Percentiles rank a stretch among this genome's conserved stretches.
Conservation (phyloP, 768 basidiomycete species). For the Kwoniella heveanensis region DNA sequence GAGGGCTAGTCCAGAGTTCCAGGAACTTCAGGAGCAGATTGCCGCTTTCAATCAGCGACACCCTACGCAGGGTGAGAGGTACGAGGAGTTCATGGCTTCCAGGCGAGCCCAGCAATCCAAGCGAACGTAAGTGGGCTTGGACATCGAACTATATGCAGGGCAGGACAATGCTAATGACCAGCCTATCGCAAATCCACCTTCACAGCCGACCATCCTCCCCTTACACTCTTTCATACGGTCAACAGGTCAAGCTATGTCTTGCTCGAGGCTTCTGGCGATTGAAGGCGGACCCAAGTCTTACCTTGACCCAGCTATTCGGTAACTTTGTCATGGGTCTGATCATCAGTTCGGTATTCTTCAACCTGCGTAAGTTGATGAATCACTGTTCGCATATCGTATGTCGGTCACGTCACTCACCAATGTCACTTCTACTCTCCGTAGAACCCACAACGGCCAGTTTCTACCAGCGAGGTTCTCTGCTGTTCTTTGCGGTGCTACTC, state of each 20-base stretch:
- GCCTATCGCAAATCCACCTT: conserved; percentile 25
- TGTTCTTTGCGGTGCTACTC: conserved; percentile 63
- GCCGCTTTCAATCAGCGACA: conserved; percentile 62
- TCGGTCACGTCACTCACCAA: no score
- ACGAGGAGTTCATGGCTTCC: conserved; percentile 74
- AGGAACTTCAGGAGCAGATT: conserved; percentile 60
- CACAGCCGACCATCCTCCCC: conserved; percentile 56
- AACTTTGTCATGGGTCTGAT: conserved; percentile 51
- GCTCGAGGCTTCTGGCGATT: conserved; percentile 60
- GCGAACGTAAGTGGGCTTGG: conserved; percentile 72
- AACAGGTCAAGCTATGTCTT: conserved; percentile 61
- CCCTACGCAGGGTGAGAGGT: conserved; percentile 55
- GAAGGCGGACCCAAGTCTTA: conserved; percentile 58
- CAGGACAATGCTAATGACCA: conserved; percentile 74
- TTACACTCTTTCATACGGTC: conserved; percentile 60
- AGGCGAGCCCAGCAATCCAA: conserved; percentile 69
- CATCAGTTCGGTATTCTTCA: conserved; percentile 53
- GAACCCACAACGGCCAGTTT: conserved; percentile 46
- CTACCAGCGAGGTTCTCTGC: conserved; percentile 40
- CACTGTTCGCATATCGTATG: neutral
- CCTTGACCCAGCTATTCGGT: conserved; percentile 51
- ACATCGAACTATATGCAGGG: no score
- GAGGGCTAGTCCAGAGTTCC: conserved; percentile 63
- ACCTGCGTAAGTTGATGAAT: conserved; percentile 36
- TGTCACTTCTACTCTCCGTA: neutral